A percentile compares a stretch with the other conserved stretches of the same genome.
Conservation (phyloP, 1,284 basidiomycete genomes). For the Cutaneotrichosporon cavernicola region DNA sequence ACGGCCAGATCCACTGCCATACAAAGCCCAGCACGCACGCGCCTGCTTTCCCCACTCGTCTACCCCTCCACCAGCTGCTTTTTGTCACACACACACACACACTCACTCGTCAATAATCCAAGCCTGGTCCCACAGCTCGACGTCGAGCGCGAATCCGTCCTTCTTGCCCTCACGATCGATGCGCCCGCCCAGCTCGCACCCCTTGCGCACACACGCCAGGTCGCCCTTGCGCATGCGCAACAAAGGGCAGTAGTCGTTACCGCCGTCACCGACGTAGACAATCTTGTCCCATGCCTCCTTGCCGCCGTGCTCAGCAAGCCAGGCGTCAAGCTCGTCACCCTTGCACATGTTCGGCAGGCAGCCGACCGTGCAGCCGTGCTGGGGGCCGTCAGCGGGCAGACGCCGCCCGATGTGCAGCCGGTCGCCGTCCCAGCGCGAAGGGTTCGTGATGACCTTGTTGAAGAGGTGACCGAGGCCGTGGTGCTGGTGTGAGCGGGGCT, state of each 20-base stretch:
- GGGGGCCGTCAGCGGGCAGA: conserved; percentile 70
- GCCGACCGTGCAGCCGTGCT: conserved; percentile 82
- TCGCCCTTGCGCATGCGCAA: conserved; percentile 71
- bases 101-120: conserved; percentile 82
- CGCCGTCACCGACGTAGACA: conserved; percentile 90
- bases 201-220: conserved; percentile 64
- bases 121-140: conserved; percentile 83
- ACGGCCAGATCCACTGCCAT: too few relatives aligned
- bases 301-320: conserved; percentile 67
- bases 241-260: conserved; percentile 93
- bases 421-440: conserved; percentile 75
- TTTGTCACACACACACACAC: background rate
- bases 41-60: too few relatives aligned
- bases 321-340: conserved; percentile 85
- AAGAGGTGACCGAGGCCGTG: conserved; percentile 74
- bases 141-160: conserved; percentile 65
- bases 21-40: too few relatives aligned
- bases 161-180: conserved; percentile 67
- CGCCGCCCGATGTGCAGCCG: conserved; percentile 74
- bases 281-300: conserved; percentile 68
- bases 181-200: conserved; percentile 71
- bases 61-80: background rate
- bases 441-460: conserved; percentile 87
- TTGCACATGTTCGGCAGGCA: conserved; percentile 99
- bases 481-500: conserved; percentile 15